Percentiles rank a stretch among this genome's conserved stretches.
Conservation (phyloP, 352 stramenopile genomes). For the Phytophthora foliorum region DNA sequence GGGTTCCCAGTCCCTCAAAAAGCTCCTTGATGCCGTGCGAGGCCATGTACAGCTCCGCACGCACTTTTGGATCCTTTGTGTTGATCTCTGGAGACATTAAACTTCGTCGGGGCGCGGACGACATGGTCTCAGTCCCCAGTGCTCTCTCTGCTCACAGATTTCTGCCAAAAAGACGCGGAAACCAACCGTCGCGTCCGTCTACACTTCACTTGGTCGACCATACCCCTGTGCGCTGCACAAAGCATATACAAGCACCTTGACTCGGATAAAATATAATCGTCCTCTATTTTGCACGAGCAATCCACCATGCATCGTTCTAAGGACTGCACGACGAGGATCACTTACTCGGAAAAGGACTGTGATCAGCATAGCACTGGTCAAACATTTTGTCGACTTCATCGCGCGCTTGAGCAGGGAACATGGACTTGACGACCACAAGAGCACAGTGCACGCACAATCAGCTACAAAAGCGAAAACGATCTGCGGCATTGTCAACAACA, state of each 20-base stretch:
- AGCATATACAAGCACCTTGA: background rate
- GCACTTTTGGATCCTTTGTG: conserved; percentile 74
- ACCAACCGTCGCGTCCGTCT: conserved; percentile 17
- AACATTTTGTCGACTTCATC: conserved; percentile 86
- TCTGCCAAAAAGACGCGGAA: conserved; percentile 22
- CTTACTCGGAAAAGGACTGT: conserved; percentile 62
- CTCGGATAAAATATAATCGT: conserved; percentile 15
- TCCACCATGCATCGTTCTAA: conserved; percentile 13
- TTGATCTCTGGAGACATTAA: conserved; percentile 42
- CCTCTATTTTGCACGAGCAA: conserved; percentile 37
- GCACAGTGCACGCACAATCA: background rate
- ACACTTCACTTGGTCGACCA: background rate
- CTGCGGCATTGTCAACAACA: conserved; percentile 3
- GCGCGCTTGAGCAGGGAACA: conserved; percentile 76
- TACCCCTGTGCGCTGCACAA: too few species aligned
- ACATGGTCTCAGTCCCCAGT: background rate
- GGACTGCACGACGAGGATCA: conserved; percentile 21
- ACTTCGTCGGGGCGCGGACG: background rate
- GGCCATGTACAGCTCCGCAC: conserved; percentile 70
- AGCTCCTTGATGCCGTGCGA: conserved; percentile 76
- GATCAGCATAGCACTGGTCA: conserved; percentile 75
- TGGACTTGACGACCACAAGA: conserved; percentile 67
- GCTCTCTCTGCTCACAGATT: background rate
- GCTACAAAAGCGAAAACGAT: conserved; percentile 7
- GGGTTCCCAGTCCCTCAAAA: conserved; percentile 68